Percentiles rank a stretch among this genome's conserved stretches.
Evolutionary conservation across 2,329 filamentous ascomycete genomes (phyloP).

Genomic region (Lecanicillium sp.): DNA sequence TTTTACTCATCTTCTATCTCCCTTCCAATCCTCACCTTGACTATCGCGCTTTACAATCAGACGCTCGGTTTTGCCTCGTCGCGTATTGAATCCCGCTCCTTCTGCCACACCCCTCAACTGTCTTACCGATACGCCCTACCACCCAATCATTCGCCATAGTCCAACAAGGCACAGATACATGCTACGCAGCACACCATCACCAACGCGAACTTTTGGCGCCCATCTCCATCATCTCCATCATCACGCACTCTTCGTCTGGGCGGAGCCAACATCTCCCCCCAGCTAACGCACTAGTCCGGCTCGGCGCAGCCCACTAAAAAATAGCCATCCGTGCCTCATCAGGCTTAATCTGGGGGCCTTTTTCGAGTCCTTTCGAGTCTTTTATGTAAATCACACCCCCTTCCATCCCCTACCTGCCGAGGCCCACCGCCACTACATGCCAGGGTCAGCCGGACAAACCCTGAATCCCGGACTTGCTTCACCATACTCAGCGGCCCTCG

Average conservation of each 20-base stretch:
- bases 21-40: not conserved
- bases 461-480: conserved; percentile 10
- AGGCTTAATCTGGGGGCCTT: conserved; percentile 8
- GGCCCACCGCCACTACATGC: conserved; percentile 8
- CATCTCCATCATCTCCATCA: conserved; percentile 4
- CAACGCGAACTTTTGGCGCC: conserved; percentile 3
- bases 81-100: conserved; percentile 9
- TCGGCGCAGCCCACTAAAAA: not conserved
- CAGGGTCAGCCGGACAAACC: conserved; percentile 12
- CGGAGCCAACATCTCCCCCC: conserved; percentile 3
- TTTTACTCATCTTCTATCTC: not conserved
- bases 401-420: not conserved
- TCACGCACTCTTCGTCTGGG: not conserved
- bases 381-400: not conserved
- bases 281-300: not conserved
- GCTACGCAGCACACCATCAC: too few species aligned
- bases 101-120: not conserved
- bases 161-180: too few species aligned
- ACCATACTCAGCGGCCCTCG: conserved; percentile 10
- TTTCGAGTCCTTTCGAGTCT: not conserved
- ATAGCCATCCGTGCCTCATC: not conserved
- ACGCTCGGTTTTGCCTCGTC: conserved; percentile 7
- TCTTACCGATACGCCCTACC: too few species aligned
- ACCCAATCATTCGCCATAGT: too few species aligned
- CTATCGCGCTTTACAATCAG: not conserved